Conservation (phyloP, 805 yeast genomes). For the Danielia oregonensis region DNA sequence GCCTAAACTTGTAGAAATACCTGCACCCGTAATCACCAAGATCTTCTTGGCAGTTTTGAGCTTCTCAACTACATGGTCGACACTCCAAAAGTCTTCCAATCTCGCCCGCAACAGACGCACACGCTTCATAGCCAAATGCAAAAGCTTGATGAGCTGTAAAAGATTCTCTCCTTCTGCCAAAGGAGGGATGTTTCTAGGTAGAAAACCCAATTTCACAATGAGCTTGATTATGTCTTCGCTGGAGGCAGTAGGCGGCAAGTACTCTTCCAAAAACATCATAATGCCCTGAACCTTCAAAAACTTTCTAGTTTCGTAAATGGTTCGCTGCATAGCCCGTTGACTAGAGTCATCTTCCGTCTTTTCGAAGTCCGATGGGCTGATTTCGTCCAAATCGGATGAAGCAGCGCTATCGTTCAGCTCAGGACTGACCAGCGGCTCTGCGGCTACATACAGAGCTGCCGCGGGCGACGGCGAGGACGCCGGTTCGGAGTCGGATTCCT, state of each 20-base stretch:
- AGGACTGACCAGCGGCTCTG: too few species aligned
- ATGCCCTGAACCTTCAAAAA: slow-evolving; percentile 60
- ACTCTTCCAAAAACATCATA: slow-evolving; percentile 54
- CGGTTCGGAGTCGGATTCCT: slow-evolving; percentile 10
- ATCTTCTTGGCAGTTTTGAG: slow-evolving; percentile 38
- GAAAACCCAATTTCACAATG: slow-evolving; percentile 63
- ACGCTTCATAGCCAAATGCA: slow-evolving; percentile 63
- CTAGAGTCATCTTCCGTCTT: background rate
- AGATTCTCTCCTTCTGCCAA: slow-evolving; percentile 41
- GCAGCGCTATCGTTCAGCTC: slow-evolving; percentile 5
- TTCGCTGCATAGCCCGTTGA: slow-evolving; percentile 2
- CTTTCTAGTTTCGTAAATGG: slow-evolving; percentile 29
- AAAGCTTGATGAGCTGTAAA: slow-evolving; percentile 44
- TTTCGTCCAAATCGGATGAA: slow-evolving; percentile 11
- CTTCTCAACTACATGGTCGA: slow-evolving; percentile 52
- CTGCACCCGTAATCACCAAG: slow-evolving; percentile 86
- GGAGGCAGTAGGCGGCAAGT: slow-evolving; percentile 58
- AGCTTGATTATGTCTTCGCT: slow-evolving; percentile 54
- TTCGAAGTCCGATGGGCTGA: slow-evolving; percentile 3
- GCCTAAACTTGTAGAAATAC: slow-evolving; percentile 84
- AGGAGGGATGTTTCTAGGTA: slow-evolving; percentile 27
- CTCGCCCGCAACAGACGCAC: slow-evolving; percentile 56
- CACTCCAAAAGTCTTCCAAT: slow-evolving; percentile 48
- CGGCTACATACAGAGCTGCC: background rate
- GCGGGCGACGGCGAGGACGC: too few species aligned